These are phyloP conservation scores for Tubosaeta brunneosetosa DNA, from an alignment of 768 basidiomycete species.

Conservation along the genomic window DNA sequence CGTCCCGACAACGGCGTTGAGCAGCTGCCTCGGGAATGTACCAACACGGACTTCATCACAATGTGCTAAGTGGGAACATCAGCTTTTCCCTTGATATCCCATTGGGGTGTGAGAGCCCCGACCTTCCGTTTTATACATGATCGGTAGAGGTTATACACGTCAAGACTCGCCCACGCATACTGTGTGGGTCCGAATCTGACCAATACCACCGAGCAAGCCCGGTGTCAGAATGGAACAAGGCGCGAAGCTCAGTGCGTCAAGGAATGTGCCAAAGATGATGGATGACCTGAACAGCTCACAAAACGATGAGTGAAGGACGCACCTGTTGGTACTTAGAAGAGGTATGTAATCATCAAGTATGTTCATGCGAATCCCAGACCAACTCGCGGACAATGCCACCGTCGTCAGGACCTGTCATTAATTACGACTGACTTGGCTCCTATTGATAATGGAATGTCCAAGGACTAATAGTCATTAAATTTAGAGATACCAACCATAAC, in stretches of 20 bases:
- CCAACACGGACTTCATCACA: conserved; percentile 50
- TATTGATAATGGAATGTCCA: neutral
- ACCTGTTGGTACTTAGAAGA: no score
- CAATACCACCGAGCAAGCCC: neutral
- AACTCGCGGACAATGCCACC: no score
- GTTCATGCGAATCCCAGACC: no score
- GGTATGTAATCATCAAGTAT: no score
- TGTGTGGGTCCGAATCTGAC: no score
- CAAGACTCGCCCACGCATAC: neutral
- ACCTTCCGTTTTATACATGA: conserved; percentile 27
- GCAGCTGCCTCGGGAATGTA: conserved; percentile 32
- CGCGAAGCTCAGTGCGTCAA: no score
- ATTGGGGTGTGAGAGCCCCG: conserved; percentile 62
- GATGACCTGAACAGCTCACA: no score
- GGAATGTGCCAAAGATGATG: no score
- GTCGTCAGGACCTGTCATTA: no score
- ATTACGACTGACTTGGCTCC: no score
- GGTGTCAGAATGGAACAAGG: no score
- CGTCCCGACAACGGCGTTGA: conserved; percentile 42
- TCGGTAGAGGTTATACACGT: neutral
- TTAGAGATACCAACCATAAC: conserved; percentile 7
- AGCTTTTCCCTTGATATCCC: conserved; percentile 81
- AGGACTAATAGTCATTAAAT: neutral
- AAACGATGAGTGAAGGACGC: no score
- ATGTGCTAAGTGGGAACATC: conserved; percentile 59